These are phyloP conservation scores for Rhodotorula sp. DNA, from an alignment of 1,284 basidiomycete species.

Conservation along the genomic window DNA sequence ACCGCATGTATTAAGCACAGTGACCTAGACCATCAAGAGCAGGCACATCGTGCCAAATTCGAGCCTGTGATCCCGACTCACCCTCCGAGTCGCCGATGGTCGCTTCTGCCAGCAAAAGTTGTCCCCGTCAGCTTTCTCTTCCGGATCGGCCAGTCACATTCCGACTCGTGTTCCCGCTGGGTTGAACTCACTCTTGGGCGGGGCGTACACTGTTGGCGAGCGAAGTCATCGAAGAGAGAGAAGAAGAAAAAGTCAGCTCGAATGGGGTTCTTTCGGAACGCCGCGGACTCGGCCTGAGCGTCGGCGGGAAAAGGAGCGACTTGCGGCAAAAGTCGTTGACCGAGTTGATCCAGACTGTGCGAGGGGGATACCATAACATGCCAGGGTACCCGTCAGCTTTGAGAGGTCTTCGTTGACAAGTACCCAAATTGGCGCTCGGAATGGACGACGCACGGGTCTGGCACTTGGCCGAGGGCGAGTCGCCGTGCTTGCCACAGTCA, in stretches of 20 bases:
- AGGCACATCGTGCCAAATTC: no score
- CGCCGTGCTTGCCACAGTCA: slow-evolving; percentile 27
- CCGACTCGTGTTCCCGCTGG: background rate
- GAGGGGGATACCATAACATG: background rate
- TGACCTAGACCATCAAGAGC: no score
- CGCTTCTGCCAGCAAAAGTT: slow-evolving; percentile 41
- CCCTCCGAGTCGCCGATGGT: slow-evolving; percentile 67
- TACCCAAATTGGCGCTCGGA: background rate
- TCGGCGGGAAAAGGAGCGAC: background rate
- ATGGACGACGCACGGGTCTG: slow-evolving; percentile 16
- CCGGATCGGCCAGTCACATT: no score
- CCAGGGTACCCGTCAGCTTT: no score
- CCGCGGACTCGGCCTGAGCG: background rate
- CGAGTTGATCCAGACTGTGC: slow-evolving; percentile 20
- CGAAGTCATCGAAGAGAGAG: background rate
- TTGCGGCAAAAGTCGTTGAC: slow-evolving; percentile 33
- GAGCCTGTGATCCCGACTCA: background rate
- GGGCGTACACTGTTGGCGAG: slow-evolving; percentile 3
- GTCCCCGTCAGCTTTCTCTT: background rate
- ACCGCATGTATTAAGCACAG: background rate
- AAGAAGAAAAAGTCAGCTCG: background rate
- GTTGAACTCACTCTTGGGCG: background rate
- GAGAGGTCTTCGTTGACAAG: background rate
- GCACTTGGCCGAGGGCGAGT: slow-evolving; percentile 25
- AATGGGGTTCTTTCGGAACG: background rate